phyloP scores from a whole-genome alignment of 495 filamentous ascomycete species.

The Aspergillus heteromorphus region DNA sequence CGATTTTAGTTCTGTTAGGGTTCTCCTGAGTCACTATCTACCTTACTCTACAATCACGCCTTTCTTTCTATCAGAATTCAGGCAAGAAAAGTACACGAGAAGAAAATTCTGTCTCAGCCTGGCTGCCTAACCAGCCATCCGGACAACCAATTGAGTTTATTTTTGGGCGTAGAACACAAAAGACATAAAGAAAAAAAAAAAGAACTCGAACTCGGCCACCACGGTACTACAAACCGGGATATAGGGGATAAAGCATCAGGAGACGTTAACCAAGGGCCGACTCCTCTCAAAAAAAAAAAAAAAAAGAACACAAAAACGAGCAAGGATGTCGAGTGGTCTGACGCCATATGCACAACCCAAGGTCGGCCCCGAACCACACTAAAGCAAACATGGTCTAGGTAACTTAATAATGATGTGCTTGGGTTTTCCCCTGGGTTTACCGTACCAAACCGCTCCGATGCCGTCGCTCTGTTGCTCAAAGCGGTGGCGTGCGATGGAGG shows the following conservation, averaged over 20 bases:
- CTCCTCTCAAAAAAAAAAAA: too few species aligned
- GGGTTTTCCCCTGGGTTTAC: too few species aligned
- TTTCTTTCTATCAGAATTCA: too few species aligned
- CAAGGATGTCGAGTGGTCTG: not conserved
- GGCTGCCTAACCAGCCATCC: not conserved
- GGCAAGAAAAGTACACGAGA: not conserved
- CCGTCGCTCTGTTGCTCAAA: not conserved
- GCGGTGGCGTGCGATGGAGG: not conserved
- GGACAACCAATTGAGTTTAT: not conserved
- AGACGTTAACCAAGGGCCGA: not conserved
- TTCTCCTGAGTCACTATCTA: not conserved
- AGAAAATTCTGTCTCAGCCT: slow-evolving; percentile 3
- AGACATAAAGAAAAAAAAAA: not conserved
- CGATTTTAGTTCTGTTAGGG: not conserved
- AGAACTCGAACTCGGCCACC: not conserved
- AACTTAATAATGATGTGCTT: too few species aligned
- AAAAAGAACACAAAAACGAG: not conserved
- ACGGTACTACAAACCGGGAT: not conserved
- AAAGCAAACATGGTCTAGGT: too few species aligned
- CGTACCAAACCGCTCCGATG: not conserved
- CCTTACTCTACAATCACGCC: too few species aligned
- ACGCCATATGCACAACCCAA: not conserved
- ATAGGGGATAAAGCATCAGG: not conserved
- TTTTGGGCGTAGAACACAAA: not conserved
- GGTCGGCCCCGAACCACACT: not conserved